Percentiles rank a stretch among this genome's conserved stretches.
Evolutionary conservation across 805 yeast species (phyloP).

Genomic region (Scheffersomyces stipitis): DNA sequence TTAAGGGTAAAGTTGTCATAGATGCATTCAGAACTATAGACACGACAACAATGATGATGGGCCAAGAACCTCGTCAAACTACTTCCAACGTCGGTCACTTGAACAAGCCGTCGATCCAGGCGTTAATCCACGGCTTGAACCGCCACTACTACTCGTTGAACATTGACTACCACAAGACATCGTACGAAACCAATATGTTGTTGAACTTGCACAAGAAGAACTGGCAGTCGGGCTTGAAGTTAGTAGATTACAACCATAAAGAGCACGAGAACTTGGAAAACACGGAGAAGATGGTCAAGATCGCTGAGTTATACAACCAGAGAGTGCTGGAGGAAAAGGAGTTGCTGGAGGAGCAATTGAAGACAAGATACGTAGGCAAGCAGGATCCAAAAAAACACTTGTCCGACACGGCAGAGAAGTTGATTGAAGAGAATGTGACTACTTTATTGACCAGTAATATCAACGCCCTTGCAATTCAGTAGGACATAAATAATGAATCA

Average conservation of each 20-base stretch:
- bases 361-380: conserved; percentile 95
- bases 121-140: conserved; percentile 93
- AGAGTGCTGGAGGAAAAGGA: conserved; percentile 93
- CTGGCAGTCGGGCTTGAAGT: conserved; percentile 90
- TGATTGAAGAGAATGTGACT: conserved; percentile 88
- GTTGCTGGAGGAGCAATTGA: conserved; percentile 80
- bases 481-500: too few species aligned
- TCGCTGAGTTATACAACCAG: conserved; percentile 85
- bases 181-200: conserved; percentile 89
- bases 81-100: conserved; percentile 94
- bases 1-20: conserved; percentile 96
- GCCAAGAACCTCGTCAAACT: conserved; percentile 97
- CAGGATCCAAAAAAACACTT: conserved; percentile 99
- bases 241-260: conserved; percentile 73
- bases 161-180: conserved; percentile 91
- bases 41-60: conserved; percentile 84
- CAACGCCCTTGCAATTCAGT: conserved; percentile 85
- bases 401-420: conserved; percentile 79
- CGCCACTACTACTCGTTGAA: conserved; percentile 95
- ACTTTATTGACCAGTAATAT: conserved; percentile 86
- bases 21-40: conserved; percentile 97
- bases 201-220: conserved; percentile 90
- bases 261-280: conserved; percentile 74
- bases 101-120: conserved; percentile 95
- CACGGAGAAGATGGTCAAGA: conserved; percentile 77